phyloP scores from a whole-genome alignment of 2,329 filamentous ascomycete species.

The Curvularia spicifera region DNA sequence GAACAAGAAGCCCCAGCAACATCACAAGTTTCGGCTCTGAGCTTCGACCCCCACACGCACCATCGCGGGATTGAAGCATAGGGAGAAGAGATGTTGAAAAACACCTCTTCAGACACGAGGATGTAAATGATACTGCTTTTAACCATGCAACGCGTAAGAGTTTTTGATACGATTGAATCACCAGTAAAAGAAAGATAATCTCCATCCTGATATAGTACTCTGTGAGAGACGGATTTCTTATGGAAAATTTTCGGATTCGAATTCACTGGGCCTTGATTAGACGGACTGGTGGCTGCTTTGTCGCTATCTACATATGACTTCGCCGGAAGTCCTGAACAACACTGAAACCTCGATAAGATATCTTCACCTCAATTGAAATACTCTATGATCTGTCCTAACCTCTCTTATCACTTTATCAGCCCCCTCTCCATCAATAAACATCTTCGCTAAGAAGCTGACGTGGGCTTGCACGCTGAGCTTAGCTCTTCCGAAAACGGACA shows the following conservation, averaged over 20 bases:
- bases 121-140: neutral
- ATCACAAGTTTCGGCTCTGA: neutral
- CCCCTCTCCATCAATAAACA: neutral
- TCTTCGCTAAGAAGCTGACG: neutral
- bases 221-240: neutral
- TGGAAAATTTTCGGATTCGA: neutral
- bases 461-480: neutral
- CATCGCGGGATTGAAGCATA: too few relatives aligned
- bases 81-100: too few relatives aligned
- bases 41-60: too few relatives aligned
- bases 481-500: neutral
- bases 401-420: neutral
- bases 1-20: too few relatives aligned
- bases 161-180: neutral
- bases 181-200: neutral
- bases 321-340: neutral
- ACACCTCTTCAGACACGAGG: neutral
- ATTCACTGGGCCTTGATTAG: neutral
- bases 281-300: neutral
- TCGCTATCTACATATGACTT: neutral
- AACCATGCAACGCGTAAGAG: neutral
- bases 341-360: neutral
- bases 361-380: neutral
- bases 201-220: neutral
- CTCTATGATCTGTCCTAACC: neutral